Evolutionary conservation across 495 filamentous ascomycete genomes (phyloP), one percentile per base, ranked within the genome.

Genomic region (Aspergillus mulundensis): DNA sequence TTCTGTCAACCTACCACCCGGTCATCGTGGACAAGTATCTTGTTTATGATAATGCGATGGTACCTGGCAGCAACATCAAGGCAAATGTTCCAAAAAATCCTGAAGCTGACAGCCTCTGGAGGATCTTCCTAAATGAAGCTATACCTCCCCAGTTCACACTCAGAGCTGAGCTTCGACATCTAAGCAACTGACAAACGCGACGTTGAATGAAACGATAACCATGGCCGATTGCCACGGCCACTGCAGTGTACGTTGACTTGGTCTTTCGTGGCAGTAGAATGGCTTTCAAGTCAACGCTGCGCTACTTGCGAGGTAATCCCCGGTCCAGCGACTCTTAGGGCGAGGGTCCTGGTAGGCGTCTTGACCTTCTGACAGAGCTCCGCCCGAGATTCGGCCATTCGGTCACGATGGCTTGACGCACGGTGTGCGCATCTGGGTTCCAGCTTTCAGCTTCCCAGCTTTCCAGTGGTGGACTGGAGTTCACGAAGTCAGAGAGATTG

Each of bases 191-290:
- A 74, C 74, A 24, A 84, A 87, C 57, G 70, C 85, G 0, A 75
- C 85, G 20, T 75, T 81, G 16, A 92, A 92, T 65, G 77, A 87
- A 18, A 83, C 90, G 40, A 79, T 92, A 11, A 76, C 87, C 2
- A 70, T 94, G 42, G 77, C 86, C n/a, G 8, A 77, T 82, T 36
- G 87, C 87, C 58, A 88, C 86, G 8, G 86, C 80, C 7, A 68
- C 66, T 28, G 80, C 81, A 39, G 88, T 85, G 4, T 88, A 84
- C 66, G 89, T 89, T 1, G 88, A 80, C 15, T 75, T 94, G 40
- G 81, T 92, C 5, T 94, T 94, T 60, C 90, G 88, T 54, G 80
- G 84, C 54, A 89, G 84, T 58, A 82, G 89, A n/a, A 67, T 73
- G 43, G 80, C 74, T 32, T 85, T 63, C 84, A 90, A 61, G 73